Evolutionary conservation across 306 rosid genomes (phyloP), one percentile per base, ranked within the genome.

Genomic region (Fragaria nilgerrensis): DNA sequence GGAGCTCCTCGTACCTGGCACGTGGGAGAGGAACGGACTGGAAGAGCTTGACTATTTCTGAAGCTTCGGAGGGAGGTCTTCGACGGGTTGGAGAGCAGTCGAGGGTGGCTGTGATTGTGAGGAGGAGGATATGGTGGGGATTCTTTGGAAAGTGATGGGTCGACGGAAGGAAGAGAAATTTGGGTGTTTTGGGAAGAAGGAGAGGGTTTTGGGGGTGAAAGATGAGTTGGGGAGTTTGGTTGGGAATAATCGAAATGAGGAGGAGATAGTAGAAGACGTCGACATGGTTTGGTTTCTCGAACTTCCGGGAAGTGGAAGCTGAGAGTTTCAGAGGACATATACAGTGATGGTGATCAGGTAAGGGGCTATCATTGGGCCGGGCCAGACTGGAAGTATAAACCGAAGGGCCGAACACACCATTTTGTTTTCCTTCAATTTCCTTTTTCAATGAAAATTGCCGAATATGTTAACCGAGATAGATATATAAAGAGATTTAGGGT

Each of bases 51-150:
- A 96, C 86, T 19, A 89, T 96, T 76, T 92, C 97, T 73, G 98
- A 72, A 92, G 99, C 91, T 91, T 96, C 0, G 99, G 92, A 62
- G 99, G 97, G 22, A 96, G 97, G n/a, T 91, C 97, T 75, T 89
- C 94, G n/a, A 86, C 19, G 69, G 99, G 86, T 75, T 91, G 96
- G 49, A 87, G 88, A 13, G 93, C 79, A 39, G 84, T 56, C 1
- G 89, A 76, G 2, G 86, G 41, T 6, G 71, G 68, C 2, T 83
- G 6, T 3, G 47, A 13, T 4, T 83, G 6, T 3, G 47, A 13
- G 36, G 76, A 50, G 16, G 83, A 45, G 19, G 68, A 61, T 68
- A 55, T 76, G 44, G 87, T 85, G 79, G 89, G 82, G 44, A 94
- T 70, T 59, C 80, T 78, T 76, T 94, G 81, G 87, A 92, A 92